Evolutionary conservation across 1,139 yeast species (phyloP), one percentile per base, ranked within the genome.

Genomic region (Diutina siamensis): DNA sequence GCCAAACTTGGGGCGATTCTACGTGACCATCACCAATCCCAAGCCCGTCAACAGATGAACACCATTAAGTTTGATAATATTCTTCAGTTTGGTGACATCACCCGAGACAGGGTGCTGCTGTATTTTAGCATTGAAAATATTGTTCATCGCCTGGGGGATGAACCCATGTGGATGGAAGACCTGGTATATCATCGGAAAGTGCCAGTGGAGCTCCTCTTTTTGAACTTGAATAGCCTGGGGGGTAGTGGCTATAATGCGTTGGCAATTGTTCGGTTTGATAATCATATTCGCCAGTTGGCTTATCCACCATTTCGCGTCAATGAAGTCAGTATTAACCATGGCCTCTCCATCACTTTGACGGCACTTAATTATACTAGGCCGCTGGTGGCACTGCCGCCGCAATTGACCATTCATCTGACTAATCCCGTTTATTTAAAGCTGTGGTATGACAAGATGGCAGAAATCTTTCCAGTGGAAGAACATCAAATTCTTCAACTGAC

Each of bases 81-180:
- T 20, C 42, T n/a, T 8, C 42, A 9, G 32, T 38, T 38, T 17
- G 42, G 42, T 12, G 28, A 22, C 15, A n/a, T 25, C n/a, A 32
- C 17, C 18, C 31, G 21, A 3, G 28, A 38, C 20, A 31, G 28
- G 2, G 42, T 38, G 13, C 42, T 38, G 42, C 42, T 38, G 42
- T 38, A 38, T 15, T 38, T 38, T 25, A 5, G 21, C 33, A 38
- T 38, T 15, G 31, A 22, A 3, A 25, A 38, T 10, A 38, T 38
- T 17, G 42, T 38, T 25, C 42, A 38, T 15, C 42, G 42, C 4
- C 42, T 38, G 42, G 42, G 42, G 31, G 20, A 22, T 18, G 42
- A 22, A 22, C 42, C 18, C 31, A 25, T 38, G 42, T 21, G 19
- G 21, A 38, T 38, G 32, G n/a, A 21, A 8, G 42, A 38, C 10